These are phyloP conservation scores for Dothideomycetes sp. DNA, from an alignment of 2,329 filamentous ascomycete genomes.

Conservation along the genomic window DNA sequence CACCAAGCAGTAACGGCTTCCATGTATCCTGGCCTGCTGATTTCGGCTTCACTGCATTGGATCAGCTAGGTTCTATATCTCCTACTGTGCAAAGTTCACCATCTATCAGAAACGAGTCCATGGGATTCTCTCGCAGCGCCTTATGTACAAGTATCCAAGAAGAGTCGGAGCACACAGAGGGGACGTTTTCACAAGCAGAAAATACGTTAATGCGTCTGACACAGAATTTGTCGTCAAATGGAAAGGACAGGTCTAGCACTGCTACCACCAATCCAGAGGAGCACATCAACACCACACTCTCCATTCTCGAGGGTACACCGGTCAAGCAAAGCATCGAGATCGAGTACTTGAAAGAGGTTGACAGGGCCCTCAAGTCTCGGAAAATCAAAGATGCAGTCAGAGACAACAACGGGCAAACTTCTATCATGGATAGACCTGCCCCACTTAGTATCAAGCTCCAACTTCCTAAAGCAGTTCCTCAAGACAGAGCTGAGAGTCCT, in stretches of 20 bases:
- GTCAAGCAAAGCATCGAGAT: constrained; percentile 3
- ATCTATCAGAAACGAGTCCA: constrained; percentile 1
- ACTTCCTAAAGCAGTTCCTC: background rate
- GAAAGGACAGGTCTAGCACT: too few relatives aligned
- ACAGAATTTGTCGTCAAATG: too few relatives aligned
- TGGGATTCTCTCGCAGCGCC: background rate
- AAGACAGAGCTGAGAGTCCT: background rate
- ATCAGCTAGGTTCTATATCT: background rate
- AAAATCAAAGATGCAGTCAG: too few relatives aligned
- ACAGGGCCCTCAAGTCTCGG: too few relatives aligned
- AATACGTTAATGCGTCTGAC: too few relatives aligned
- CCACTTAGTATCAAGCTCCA: too few relatives aligned
- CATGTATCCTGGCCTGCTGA: constrained; percentile 8
- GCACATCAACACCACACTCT: constrained; percentile 18
- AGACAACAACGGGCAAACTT: too few relatives aligned
- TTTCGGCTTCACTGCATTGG: constrained; percentile 1
- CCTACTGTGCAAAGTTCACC: constrained; percentile 9
- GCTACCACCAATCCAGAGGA: constrained; percentile 12
- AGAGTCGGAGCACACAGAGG: background rate
- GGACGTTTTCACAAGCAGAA: background rate
- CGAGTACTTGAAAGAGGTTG: too few relatives aligned
- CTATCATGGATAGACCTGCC: too few relatives aligned
- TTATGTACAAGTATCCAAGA: too few relatives aligned
- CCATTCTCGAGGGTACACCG: constrained; percentile 20
- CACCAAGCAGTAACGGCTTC: constrained; percentile 7